phyloP scores from a whole-genome alignment of 1,284 basidiomycete species.

The Phylloporus gajari region DNA sequence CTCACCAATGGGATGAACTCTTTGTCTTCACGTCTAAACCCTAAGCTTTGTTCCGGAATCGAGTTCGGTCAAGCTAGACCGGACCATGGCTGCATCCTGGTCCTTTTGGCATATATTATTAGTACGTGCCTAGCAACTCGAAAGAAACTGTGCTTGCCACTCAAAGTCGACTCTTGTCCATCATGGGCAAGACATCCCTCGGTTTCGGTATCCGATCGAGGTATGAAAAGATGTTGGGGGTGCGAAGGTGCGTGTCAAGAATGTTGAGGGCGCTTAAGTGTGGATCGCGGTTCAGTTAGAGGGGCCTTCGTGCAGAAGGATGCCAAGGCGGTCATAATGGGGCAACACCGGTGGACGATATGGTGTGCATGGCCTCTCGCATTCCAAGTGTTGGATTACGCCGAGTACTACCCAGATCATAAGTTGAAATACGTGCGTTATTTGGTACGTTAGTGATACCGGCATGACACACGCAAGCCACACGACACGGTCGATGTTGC shows the following conservation, averaged over 20 bases:
- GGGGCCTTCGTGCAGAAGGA: no score
- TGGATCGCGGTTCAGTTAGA: conserved; percentile 45
- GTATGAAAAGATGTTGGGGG: conserved; percentile 58
- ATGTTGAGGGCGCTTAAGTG: conserved; percentile 39
- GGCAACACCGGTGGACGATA: no score
- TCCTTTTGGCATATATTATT: conserved; percentile 48
- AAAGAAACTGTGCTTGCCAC: conserved; percentile 73
- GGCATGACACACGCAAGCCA: no score
- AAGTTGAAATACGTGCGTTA: no score
- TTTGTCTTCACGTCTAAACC: conserved; percentile 47
- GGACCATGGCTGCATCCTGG: conserved; percentile 51
- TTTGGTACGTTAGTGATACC: no score
- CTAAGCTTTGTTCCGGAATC: conserved; percentile 53
- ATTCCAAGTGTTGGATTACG: no score
- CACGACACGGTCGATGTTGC: no score
- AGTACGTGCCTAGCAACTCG: conserved; percentile 67
- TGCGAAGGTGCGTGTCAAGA: conserved; percentile 74
- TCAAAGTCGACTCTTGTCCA: conserved; percentile 60
- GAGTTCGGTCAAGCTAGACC: conserved; percentile 60
- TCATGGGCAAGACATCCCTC: conserved; percentile 55
- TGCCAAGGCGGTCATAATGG: no score
- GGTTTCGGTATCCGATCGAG: conserved; percentile 57
- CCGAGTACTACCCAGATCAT: no score
- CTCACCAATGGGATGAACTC: conserved; percentile 39
- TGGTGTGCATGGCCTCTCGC: no score